Evolutionary conservation across 176 grass and related monocot species (phyloP), one percentile per base, ranked within the genome.

Genomic region (Oropetium thomaeum): DNA sequence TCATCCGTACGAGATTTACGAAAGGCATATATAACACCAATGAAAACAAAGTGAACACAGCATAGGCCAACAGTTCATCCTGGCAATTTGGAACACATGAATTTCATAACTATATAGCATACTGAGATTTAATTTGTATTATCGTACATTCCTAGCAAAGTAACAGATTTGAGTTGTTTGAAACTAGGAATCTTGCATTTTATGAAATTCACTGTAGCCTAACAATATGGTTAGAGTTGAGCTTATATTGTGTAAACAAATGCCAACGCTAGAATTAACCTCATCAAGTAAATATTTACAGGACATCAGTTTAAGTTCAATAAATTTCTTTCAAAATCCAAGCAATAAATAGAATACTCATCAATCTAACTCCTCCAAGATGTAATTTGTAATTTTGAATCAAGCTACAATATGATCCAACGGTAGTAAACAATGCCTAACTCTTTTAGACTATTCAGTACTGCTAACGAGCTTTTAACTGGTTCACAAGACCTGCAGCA

Each of bases 41-140:
- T 58, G 10, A 16, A 22, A 79, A 67, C 16, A 43, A 23, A 59
- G 65, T 25, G 4, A 5, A 70, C 44, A 70, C 39, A 8, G 31
- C 26, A 61, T 38, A 70, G 10, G 2, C 26, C 27, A 15, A 30
- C 12, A 49, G 28, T 59, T n/a, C 59, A 51, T 65, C 25, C 4
- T 51, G 30, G 20, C n/a, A 51, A 65, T 1, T 77, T 4, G 1
- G 1, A 23, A 48, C 7, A 32, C 47, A n/a, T 3, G 29, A 33
- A 62, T 27, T 37, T n/a, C n/a, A 30, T 26, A 35, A 37, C 70
- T 80, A 80, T 80, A 80, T 30, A 49, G 55, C 19, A 80, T 61
- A 55, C 7, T 61, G 32, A 17, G 39, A 17, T 70, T 58, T 39
- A 30, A 31, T n/a, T 34, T 5, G 17, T 26, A 35, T 23, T 49